Percentiles rank a stretch among this genome's conserved stretches.
Conservation (phyloP, 345 rosid genomes). For the Rhizophora mangle region DNA sequence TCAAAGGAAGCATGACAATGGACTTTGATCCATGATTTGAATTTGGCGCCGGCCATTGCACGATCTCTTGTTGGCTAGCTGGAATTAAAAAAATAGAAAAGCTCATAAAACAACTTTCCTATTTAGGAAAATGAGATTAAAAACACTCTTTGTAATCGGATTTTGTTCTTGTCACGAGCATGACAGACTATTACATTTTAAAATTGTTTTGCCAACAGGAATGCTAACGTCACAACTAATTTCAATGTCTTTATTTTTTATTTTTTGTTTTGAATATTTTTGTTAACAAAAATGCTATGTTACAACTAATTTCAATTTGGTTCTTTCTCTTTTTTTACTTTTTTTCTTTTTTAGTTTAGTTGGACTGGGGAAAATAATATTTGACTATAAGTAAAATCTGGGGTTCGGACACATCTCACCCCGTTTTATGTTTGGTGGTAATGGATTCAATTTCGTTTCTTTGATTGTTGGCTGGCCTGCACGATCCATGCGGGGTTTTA, state of each 20-base stretch:
- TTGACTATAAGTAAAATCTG: too few species aligned
- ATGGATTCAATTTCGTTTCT: neutral
- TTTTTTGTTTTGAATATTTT: too few species aligned
- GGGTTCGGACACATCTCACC: too few species aligned
- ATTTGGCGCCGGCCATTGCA: slow-evolving; percentile 31
- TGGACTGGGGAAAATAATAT: too few species aligned
- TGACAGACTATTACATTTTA: neutral
- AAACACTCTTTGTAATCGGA: slow-evolving; percentile 14
- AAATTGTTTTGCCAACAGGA: neutral
- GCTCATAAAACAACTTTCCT: neutral
- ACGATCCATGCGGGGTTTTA: neutral
- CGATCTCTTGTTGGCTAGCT: slow-evolving; percentile 19
- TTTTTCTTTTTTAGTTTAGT: too few species aligned
- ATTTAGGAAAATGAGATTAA: too few species aligned
- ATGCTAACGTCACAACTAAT: neutral
- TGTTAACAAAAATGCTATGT: too few species aligned
- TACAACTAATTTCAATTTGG: too few species aligned
- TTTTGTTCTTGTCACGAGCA: slow-evolving; percentile 6
- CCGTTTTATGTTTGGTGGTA: too few species aligned
- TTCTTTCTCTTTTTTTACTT: too few species aligned
- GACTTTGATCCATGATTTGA: neutral
- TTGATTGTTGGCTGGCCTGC: slow-evolving; percentile 14
- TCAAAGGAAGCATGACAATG: slow-evolving; percentile 9
- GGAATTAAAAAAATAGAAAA: neutral
- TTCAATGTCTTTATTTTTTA: too few species aligned